Evolutionary conservation across 2,329 filamentous ascomycete genomes (phyloP), one percentile per base, ranked within the genome.

Genomic region (Nemania sp.): DNA sequence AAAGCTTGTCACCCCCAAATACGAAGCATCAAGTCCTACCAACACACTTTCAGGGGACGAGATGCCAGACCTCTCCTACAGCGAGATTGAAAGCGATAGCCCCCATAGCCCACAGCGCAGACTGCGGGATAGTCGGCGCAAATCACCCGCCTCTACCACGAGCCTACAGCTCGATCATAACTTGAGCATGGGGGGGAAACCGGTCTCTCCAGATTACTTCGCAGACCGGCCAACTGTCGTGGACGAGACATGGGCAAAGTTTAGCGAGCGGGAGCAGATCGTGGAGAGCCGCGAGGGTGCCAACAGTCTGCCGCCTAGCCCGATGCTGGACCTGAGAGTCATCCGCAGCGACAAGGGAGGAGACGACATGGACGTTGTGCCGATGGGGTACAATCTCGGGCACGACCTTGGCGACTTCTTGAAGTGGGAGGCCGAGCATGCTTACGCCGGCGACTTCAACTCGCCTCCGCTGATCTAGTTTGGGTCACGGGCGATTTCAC

Each of bases 301-400:
- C 45, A 71, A 72, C 54, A 82, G 81, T 68, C 72, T 83, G 59
- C 81, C 81, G 40, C 80, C 80, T 65, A 83, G 80, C 65, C 81
- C 82, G 48, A 80, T 82, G 79, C 69, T 80, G 48, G 78, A 80
- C 47, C 73, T 78, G 11, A 69, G 77, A 29, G 73, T 83, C 18
- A 75, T 82, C 40, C 74, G 76, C 50, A 76, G 68, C 60, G 47
- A 32, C 1, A 72, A 73, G 37, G 76, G 75, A 21, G 76, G 75
- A 21, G 74, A 76, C 43, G 77, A 77, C 55, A 63, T 75, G 32
- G 76, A 78, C 54, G 69, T 77, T 10, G 79, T 83, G 54, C 81
- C 83, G 0, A 87, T 87, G 84, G 83, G 83, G 0, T 87, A 81
- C 68, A 87, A 87, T 64, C 75, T 87, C 2, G 79, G 80, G 11